These are phyloP conservation scores for Phytophthora fragariae DNA, from an alignment of 352 stramenopile genomes.

Conservation along the genomic window DNA sequence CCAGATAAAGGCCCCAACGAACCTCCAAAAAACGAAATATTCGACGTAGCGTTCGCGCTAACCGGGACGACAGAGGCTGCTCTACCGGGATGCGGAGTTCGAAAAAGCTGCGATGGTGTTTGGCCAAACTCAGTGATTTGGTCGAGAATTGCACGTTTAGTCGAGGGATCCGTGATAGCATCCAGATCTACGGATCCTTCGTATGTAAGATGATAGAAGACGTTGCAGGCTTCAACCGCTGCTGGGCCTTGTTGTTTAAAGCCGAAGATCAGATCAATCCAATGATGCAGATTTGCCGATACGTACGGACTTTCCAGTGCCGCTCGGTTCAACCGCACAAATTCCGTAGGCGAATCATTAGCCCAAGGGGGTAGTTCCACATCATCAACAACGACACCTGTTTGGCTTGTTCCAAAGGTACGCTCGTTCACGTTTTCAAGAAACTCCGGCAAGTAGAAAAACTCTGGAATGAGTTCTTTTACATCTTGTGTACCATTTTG, in stretches of 20 bases:
- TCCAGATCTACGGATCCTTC: conserved; percentile 98
- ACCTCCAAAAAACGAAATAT: conserved; percentile 26
- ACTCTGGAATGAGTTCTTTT: conserved; percentile 99
- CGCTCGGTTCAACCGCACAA: conserved; percentile 95
- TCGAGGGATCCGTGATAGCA: conserved; percentile 59
- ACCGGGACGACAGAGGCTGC: conserved; percentile 7
- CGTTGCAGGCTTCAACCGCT: conserved; percentile 95
- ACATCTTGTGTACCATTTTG: conserved; percentile 94
- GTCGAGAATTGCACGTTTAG: conserved; percentile 88
- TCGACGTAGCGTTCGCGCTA: conserved; percentile 9
- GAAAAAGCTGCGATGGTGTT: conserved; percentile 95
- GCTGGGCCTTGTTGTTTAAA: conserved; percentile 95
- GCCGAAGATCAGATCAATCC: conserved; percentile 99
- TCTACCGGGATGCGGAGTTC: conserved; percentile 73
- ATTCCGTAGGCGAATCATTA: conserved; percentile 93
- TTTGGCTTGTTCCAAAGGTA: conserved; percentile 93
- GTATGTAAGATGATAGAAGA: conserved; percentile 99
- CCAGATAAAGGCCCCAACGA: conserved; percentile 22
- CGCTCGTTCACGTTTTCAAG: conserved; percentile 96
- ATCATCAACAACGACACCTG: conserved; percentile 88
- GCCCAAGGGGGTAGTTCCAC: conserved; percentile 95
- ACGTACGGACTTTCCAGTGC: conserved; percentile 97
- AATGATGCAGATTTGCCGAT: conserved; percentile 96
- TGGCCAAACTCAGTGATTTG: conserved; percentile 99
- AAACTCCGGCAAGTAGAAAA: conserved; percentile 96